phyloP scores from a whole-genome alignment of 2,329 filamentous ascomycete species.

The Aureobasidium sp. region DNA sequence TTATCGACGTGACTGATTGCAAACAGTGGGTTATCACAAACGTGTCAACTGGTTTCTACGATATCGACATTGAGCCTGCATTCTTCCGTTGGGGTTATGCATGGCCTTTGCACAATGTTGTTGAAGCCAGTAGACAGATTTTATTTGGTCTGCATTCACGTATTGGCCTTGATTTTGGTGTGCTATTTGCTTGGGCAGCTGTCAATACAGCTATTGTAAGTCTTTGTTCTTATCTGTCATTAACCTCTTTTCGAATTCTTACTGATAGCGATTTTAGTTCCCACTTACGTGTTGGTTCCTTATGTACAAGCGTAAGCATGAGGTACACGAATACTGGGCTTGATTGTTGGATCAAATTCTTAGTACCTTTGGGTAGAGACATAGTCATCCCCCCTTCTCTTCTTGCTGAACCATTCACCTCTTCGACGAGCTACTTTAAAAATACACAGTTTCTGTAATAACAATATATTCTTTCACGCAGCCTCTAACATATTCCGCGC shows the following conservation, averaged over 20 bases:
- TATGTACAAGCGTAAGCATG: conserved; percentile 33
- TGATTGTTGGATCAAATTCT: conserved; percentile 1
- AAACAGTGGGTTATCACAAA: conserved; percentile 50
- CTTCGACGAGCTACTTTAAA: too few species aligned
- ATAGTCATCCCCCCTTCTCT: too few species aligned
- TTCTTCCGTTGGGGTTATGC: conserved; percentile 60
- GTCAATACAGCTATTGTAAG: conserved; percentile 41
- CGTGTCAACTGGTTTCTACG: conserved; percentile 54
- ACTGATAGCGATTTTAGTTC: conserved; percentile 30
- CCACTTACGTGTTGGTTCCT: conserved; percentile 42
- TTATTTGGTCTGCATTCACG: conserved; percentile 53
- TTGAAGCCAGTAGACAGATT: conserved; percentile 53
- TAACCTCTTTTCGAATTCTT: not conserved
- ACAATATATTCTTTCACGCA: too few species aligned
- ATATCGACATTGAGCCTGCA: conserved; percentile 49
- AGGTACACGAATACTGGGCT: conserved; percentile 28
- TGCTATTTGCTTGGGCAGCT: conserved; percentile 53
- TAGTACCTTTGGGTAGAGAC: too few species aligned
- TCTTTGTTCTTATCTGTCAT: not conserved
- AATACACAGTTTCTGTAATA: too few species aligned
- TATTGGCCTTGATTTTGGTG: conserved; percentile 55
- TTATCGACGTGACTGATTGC: not conserved
- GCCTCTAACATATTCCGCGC: too few species aligned
- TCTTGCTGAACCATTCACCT: too few species aligned
- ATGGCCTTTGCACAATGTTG: conserved; percentile 57